These are phyloP conservation scores for Exserohilum rostratum DNA, from an alignment of 2,329 filamentous ascomycete species.

Conservation along the genomic window DNA sequence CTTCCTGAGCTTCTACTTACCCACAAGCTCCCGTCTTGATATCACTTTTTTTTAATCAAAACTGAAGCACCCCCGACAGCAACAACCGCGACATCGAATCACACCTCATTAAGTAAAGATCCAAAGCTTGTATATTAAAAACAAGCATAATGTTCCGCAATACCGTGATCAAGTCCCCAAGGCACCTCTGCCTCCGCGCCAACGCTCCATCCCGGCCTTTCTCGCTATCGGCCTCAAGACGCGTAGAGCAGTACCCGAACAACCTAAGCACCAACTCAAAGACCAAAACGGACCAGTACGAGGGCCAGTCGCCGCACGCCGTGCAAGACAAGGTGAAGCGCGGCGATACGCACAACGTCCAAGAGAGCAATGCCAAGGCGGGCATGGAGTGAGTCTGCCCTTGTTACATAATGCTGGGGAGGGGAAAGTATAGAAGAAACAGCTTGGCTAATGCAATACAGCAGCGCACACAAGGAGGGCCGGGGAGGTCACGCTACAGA, in stretches of 20 bases:
- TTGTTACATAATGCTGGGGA: neutral
- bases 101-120: neutral
- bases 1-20: neutral
- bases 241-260: slow-evolving; percentile 22
- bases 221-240: slow-evolving; percentile 17
- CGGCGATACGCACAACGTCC: slow-evolving; percentile 44
- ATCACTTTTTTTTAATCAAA: neutral
- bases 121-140: neutral
- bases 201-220: slow-evolving; percentile 21
- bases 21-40: neutral
- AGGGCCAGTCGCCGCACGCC: slow-evolving; percentile 35
- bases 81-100: neutral
- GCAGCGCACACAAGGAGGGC: slow-evolving; percentile 34
- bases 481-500: slow-evolving; percentile 51
- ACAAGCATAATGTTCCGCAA: slow-evolving; percentile 18
- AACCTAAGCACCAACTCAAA: slow-evolving; percentile 27
- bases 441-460: slow-evolving; percentile 9
- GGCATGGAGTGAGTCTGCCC: slow-evolving; percentile 41
- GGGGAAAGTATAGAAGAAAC: neutral
- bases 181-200: slow-evolving; percentile 5
- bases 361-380: slow-evolving; percentile 35
- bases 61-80: neutral
- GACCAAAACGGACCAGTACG: slow-evolving; percentile 31
- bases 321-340: slow-evolving; percentile 36
- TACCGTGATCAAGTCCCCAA: slow-evolving; percentile 13